Conservation (phyloP, 352 stramenopile species). For the Globisporangium viniferum region DNA sequence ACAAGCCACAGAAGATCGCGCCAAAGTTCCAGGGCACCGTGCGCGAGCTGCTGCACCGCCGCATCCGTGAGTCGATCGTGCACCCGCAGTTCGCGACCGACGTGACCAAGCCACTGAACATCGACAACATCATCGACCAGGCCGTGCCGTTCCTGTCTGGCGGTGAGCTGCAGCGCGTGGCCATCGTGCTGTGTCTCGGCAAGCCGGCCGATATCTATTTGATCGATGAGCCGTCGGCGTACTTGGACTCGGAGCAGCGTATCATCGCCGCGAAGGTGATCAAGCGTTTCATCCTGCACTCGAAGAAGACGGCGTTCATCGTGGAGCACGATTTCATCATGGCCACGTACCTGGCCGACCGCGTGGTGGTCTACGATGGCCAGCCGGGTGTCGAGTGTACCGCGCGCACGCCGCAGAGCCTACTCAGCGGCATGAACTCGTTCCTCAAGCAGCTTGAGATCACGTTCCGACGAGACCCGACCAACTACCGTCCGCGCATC, state of each 20-base stretch:
- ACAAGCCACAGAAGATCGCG: constrained; percentile 99
- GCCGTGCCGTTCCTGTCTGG: constrained; percentile 97
- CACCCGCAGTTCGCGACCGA: constrained; percentile 99
- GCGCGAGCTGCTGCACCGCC: constrained; percentile 96
- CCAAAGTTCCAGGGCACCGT: constrained; percentile 95
- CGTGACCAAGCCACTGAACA: constrained; percentile 98
- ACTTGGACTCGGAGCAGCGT: constrained; percentile 99
- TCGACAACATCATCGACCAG: constrained; percentile 99
- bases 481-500: constrained; percentile 98
- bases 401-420: constrained; percentile 91
- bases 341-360: constrained; percentile 98
- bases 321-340: constrained; percentile 99
- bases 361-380: constrained; percentile 96
- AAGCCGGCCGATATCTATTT: constrained; percentile 99
- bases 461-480: constrained; percentile 99
- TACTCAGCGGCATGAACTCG: constrained; percentile 98
- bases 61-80: constrained; percentile 96
- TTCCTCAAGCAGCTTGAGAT: constrained; percentile 99
- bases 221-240: constrained; percentile 99
- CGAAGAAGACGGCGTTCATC: constrained; percentile 99
- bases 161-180: constrained; percentile 98
- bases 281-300: constrained; percentile 99
- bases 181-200: constrained; percentile 97
- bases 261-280: constrained; percentile 99
- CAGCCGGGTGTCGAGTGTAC: constrained; percentile 97